Percentiles rank a stretch among this genome's conserved stretches.
Conservation (phyloP, 768 basidiomycete genomes). For the Rhodocollybia butyracea region DNA sequence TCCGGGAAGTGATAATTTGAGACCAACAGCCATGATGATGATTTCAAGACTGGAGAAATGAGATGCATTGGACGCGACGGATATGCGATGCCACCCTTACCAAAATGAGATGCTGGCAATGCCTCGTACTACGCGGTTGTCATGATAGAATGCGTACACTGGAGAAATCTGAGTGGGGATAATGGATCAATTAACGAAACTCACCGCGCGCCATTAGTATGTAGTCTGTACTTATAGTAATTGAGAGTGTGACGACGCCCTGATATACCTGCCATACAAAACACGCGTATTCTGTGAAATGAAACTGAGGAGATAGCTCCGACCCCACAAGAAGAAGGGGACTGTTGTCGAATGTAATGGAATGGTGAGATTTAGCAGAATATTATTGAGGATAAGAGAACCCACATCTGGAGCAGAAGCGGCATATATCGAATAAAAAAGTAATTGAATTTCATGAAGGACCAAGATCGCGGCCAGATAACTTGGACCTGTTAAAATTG, state of each 20-base stretch:
- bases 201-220: slow-evolving; percentile 38
- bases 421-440: slow-evolving; percentile 1
- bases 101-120: background rate
- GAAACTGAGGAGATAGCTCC: slow-evolving; percentile 21
- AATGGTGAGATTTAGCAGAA: background rate
- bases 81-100: no score
- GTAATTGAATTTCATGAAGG: background rate
- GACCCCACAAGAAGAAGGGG: background rate
- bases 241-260: background rate
- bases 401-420: slow-evolving; percentile 5
- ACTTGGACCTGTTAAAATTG: background rate
- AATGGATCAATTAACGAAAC: background rate
- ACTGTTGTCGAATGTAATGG: background rate
- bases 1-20: background rate
- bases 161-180: background rate
- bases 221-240: slow-evolving; percentile 21
- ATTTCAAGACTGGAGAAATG: no score
- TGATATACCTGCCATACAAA: slow-evolving; percentile 37
- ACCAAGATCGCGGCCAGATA: background rate
- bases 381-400: background rate
- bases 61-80: no score
- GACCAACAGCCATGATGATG: background rate
- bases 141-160: slow-evolving; percentile 9
- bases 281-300: slow-evolving; percentile 36
- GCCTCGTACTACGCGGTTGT: background rate